Evolutionary conservation across 768 basidiomycete genomes (phyloP).

Genomic region (Russula griseocarnosa): DNA sequence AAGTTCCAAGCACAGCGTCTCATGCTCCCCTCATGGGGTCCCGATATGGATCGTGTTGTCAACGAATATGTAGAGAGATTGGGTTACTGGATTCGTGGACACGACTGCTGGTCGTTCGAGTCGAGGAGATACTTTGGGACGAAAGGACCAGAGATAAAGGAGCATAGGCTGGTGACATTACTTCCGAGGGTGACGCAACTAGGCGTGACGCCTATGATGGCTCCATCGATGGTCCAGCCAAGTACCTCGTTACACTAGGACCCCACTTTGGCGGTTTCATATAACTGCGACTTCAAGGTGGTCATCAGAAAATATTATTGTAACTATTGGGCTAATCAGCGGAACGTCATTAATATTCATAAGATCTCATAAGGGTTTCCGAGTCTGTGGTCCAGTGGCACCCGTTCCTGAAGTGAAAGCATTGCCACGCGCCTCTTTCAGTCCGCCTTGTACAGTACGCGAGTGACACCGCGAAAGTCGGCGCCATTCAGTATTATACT

Average conservation of each 20-base stretch:
- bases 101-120: slow-evolving; percentile 69
- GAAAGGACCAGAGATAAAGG: slow-evolving; percentile 52
- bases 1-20: slow-evolving; percentile 34
- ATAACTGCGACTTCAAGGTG: no score
- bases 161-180: slow-evolving; percentile 30
- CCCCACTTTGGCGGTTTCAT: no score
- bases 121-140: slow-evolving; percentile 65
- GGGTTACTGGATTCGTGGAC: slow-evolving; percentile 68
- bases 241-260: not conserved
- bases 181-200: slow-evolving; percentile 8
- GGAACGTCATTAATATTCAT: no score
- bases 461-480: no score
- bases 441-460: no score
- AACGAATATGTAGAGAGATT: slow-evolving; percentile 46
- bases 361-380: no score
- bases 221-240: not conserved
- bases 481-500: no score
- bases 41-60: not conserved
- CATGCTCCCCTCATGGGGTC: slow-evolving; percentile 38
- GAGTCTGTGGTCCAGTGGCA: no score
- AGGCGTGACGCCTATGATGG: slow-evolving; percentile 15
- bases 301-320: no score
- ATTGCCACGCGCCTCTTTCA: no score
- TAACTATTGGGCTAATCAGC: no score
- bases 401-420: no score